phyloP scores from a whole-genome alignment of 768 basidiomycete genomes.

The Rhizopogon roseolus region DNA sequence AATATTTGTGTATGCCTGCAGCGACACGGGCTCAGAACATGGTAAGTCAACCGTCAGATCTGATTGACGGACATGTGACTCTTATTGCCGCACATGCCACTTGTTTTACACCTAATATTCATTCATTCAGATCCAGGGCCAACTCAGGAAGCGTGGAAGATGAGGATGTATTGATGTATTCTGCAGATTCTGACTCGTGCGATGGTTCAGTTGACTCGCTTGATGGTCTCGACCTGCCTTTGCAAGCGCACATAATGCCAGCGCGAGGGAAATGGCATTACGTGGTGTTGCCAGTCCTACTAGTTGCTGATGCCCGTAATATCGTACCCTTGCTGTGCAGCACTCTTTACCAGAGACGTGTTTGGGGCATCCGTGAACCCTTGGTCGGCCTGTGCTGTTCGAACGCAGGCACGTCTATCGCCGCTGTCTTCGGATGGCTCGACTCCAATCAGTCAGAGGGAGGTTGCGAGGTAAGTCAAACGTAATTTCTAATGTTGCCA shows the following conservation, averaged over 20 bases:
- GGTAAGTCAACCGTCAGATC: not conserved
- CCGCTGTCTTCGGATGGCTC: not conserved
- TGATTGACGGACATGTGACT: not conserved
- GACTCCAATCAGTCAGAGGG: not conserved
- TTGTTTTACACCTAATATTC: too few relatives aligned
- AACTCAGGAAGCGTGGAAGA: not conserved
- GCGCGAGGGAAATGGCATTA: not conserved
- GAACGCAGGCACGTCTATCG: not conserved
- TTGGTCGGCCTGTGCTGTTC: constrained; percentile 1
- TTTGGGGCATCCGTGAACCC: constrained; percentile 2
- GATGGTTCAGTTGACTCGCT: not conserved
- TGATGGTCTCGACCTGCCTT: constrained; percentile 1
- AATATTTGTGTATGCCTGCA: not conserved
- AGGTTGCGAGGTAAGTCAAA: not conserved
- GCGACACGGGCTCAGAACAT: not conserved
- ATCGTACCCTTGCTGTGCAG: not conserved
- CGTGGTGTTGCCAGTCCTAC: constrained; percentile 1
- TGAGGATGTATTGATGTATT: not conserved
- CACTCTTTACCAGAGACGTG: constrained; percentile 1
- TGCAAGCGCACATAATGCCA: not conserved
- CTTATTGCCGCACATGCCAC: not conserved
- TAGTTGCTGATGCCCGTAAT: constrained; percentile 1
- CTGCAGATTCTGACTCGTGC: not conserved
- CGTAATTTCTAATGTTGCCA: not conserved
- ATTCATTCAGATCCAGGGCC: not conserved